Conservation (phyloP, 2,329 filamentous ascomycete genomes). For the Neurospora crassa region DNA sequence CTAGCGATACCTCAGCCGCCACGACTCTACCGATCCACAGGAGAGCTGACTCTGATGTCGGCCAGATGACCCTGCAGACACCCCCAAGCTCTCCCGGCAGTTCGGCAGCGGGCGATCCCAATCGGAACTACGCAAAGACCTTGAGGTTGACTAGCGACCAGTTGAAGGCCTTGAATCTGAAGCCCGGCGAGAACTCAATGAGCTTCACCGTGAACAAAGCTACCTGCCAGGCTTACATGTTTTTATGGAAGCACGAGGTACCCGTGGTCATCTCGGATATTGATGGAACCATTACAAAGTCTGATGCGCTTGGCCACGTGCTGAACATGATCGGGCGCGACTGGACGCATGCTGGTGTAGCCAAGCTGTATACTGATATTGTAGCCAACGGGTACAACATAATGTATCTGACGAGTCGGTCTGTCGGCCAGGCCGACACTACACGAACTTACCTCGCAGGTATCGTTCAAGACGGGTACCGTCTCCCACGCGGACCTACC, state of each 20-base stretch:
- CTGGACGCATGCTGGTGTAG: constrained; percentile 95
- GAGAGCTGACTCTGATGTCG: constrained; percentile 58
- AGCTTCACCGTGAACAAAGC: constrained; percentile 94
- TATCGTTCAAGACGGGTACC: constrained; percentile 79
- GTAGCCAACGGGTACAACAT: constrained; percentile 95
- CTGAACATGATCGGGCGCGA: constrained; percentile 94
- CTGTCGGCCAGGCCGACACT: constrained; percentile 84
- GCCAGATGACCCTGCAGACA: constrained; percentile 45
- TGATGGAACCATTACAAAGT: constrained; percentile 97
- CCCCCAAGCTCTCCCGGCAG: constrained; percentile 64
- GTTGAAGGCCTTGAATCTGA: constrained; percentile 74
- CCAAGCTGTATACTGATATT: constrained; percentile 95
- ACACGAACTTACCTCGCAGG: constrained; percentile 85
- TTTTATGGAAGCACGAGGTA: constrained; percentile 81
- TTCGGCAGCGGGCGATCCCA: constrained; percentile 55
- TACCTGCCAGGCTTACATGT: constrained; percentile 87
- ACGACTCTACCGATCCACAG: constrained; percentile 40
- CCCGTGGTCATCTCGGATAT: constrained; percentile 98
- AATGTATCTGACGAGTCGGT: constrained; percentile 91
- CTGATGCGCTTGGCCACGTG: constrained; percentile 87
- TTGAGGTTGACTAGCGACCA: constrained; percentile 91
- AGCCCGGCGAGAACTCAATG: constrained; percentile 82
- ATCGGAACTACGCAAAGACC: constrained; percentile 92
- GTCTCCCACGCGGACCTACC: constrained; percentile 79
- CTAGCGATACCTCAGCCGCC: constrained; percentile 50